Conservation (phyloP, 1,284 basidiomycete genomes). For the Heterobasidion occidentale region DNA sequence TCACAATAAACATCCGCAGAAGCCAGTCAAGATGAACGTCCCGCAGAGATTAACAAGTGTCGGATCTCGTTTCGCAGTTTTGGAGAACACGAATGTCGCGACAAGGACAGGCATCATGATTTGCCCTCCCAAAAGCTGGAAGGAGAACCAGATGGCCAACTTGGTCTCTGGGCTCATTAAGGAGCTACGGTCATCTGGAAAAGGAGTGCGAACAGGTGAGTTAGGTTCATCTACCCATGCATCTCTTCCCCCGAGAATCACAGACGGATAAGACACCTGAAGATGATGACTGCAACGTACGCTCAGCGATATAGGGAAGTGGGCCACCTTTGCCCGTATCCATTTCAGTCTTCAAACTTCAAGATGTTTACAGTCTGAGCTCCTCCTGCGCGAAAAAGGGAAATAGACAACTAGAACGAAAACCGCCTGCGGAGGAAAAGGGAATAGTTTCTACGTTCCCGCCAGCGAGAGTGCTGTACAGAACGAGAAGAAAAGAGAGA, state of each 20-base stretch:
- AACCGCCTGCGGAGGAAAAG: neutral
- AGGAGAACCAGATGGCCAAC: slow-evolving; percentile 29
- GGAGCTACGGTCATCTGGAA: neutral
- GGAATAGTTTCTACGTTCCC: neutral
- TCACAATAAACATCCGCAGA: slow-evolving; percentile 33
- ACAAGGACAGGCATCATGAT: slow-evolving; percentile 40
- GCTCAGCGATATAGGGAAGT: no score
- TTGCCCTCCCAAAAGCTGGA: slow-evolving; percentile 41
- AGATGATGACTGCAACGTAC: no score
- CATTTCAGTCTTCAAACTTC: no score
- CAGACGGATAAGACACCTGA: no score
- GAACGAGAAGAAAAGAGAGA: neutral
- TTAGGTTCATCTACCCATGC: no score
- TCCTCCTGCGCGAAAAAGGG: no score
- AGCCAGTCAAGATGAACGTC: slow-evolving; percentile 32
- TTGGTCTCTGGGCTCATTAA: neutral
- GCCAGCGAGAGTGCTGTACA: neutral
- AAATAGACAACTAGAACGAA: neutral
- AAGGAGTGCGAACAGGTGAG: no score
- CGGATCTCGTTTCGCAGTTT: slow-evolving; percentile 29
- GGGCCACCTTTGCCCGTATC: no score
- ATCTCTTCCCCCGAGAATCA: no score
- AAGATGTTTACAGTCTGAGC: no score
- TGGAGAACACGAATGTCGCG: slow-evolving; percentile 35
- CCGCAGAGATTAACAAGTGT: slow-evolving; percentile 45